phyloP scores from a whole-genome alignment of 495 filamentous ascomycete genomes.

The Tuber indicum region DNA sequence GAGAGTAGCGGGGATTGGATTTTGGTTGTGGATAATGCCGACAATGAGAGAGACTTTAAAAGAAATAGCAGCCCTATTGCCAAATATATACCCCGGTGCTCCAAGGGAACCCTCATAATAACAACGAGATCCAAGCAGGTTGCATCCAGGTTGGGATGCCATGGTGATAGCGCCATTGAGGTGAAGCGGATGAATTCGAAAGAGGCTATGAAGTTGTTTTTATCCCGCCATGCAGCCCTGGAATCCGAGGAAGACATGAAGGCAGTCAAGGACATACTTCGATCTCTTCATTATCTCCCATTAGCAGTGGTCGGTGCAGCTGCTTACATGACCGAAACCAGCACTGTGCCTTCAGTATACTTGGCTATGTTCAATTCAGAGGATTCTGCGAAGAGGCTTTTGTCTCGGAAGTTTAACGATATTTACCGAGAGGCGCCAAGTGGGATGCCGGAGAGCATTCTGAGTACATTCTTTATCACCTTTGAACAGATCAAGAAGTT shows the following conservation, averaged over 20 bases:
- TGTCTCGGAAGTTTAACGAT: conserved; percentile 18
- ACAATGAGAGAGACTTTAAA: conserved; percentile 36
- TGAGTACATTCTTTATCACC: conserved; percentile 49
- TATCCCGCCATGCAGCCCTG: neutral
- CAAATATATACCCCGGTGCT: conserved; percentile 13
- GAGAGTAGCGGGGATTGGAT: conserved; percentile 31
- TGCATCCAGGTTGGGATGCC: conserved; percentile 3
- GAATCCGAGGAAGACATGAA: neutral
- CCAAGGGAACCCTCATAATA: conserved; percentile 21
- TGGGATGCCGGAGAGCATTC: conserved; percentile 32
- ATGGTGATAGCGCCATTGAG: neutral
- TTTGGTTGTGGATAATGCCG: conserved; percentile 44
- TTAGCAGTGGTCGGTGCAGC: conserved; percentile 16
- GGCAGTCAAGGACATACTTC: neutral
- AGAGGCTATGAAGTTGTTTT: neutral
- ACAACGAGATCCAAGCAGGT: conserved; percentile 10
- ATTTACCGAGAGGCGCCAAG: conserved; percentile 41
- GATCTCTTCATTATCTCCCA: conserved; percentile 14
- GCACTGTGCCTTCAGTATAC: neutral
- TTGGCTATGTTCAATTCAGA: neutral
- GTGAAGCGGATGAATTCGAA: neutral
- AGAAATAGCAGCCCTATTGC: neutral
- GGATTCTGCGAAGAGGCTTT: conserved; percentile 1
- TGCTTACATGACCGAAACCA: conserved; percentile 8
- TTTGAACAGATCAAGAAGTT: conserved; percentile 46